Percentiles rank a stretch among this genome's conserved stretches.
phyloP scores from a whole-genome alignment of 352 stramenopile genomes.

The Phytophthora multivora region DNA sequence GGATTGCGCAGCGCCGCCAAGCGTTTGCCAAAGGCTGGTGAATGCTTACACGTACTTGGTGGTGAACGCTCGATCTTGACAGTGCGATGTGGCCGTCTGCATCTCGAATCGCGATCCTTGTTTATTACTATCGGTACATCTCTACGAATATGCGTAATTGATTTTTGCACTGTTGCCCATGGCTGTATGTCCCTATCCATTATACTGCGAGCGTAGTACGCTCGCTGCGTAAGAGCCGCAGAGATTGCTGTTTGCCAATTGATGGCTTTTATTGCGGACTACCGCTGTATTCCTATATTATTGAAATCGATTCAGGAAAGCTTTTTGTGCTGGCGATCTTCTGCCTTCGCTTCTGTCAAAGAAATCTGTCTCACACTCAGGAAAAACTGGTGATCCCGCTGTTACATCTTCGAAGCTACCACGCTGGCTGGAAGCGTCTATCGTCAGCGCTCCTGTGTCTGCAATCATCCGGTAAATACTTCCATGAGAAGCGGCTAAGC shows the following conservation, averaged over 20 bases:
- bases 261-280: slow-evolving; percentile 4
- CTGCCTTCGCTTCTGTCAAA: slow-evolving; percentile 14
- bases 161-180: too few species aligned
- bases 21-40: too few species aligned
- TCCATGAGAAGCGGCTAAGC: slow-evolving; percentile 21
- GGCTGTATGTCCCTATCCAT: too few species aligned
- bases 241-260: too few species aligned
- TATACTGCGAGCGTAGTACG: too few species aligned
- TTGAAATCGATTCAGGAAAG: slow-evolving; percentile 54
- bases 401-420: slow-evolving; percentile 1
- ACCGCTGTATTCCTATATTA: background rate
- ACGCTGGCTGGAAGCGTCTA: slow-evolving; percentile 5
- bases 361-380: slow-evolving; percentile 9
- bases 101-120: too few species aligned
- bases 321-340: slow-evolving; percentile 68
- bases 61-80: too few species aligned
- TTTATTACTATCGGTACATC: too few species aligned
- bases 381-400: background rate
- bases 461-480: slow-evolving; percentile 42
- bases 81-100: too few species aligned
- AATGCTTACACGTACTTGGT: too few species aligned
- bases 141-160: too few species aligned
- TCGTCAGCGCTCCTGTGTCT: slow-evolving; percentile 3
- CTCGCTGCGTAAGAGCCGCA: too few species aligned
- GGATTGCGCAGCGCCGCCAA: slow-evolving; percentile 17